Percentiles rank a stretch among this genome's conserved stretches.
Evolutionary conservation across 306 rosid species (phyloP).

Genomic region (Medicago lupulina): DNA sequence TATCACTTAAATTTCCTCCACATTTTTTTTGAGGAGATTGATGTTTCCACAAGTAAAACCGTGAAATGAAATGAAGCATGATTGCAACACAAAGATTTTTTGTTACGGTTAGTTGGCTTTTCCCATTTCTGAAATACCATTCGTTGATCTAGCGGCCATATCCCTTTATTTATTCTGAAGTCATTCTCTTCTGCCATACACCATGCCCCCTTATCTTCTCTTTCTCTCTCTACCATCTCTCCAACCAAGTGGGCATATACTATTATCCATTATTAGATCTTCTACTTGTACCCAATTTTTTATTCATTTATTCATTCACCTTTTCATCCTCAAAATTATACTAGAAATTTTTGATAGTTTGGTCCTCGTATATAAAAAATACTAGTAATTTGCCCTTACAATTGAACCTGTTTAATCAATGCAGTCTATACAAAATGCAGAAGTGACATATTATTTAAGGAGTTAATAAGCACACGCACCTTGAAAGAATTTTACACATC

Average conservation of each 20-base stretch:
- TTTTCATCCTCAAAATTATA: no score
- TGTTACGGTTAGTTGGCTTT: not conserved
- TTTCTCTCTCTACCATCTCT: constrained; percentile 1
- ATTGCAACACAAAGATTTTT: not conserved
- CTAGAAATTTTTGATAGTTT: no score
- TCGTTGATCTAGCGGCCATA: constrained; percentile 48
- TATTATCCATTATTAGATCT: not conserved
- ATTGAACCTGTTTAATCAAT: no score
- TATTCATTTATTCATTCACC: no score
- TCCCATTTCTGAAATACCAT: constrained; percentile 18
- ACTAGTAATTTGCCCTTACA: no score
- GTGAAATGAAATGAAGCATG: not conserved
- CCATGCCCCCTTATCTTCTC: constrained; percentile 48
- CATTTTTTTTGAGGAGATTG: not conserved
- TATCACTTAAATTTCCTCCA: not conserved
- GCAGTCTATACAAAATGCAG: no score
- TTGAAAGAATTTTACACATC: no score
- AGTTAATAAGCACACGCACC: no score
- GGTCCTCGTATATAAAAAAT: no score
- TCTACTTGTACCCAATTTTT: not conserved
- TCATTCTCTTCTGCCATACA: constrained; percentile 25
- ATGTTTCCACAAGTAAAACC: not conserved
- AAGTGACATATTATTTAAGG: no score
- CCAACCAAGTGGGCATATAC: not conserved
- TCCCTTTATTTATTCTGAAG: constrained; percentile 28